phyloP scores from a whole-genome alignment of 2,329 filamentous ascomycete genomes.

The Colletotrichum somersetense region DNA sequence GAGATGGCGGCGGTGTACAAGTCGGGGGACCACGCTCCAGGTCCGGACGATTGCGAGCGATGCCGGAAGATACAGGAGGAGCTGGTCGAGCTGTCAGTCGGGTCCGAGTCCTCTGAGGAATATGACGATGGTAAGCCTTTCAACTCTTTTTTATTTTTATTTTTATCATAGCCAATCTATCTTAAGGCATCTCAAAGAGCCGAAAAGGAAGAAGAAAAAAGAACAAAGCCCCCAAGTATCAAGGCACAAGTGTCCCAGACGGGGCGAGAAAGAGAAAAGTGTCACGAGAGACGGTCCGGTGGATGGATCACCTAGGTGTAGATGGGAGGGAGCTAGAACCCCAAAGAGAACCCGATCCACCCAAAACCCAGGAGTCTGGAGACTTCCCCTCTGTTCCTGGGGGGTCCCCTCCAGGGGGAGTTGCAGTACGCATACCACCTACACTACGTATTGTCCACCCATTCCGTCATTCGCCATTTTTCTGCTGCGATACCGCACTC shows the following conservation, averaged over 20 bases:
- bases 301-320: not conserved
- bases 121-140: conserved; percentile 36
- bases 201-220: too few relatives aligned
- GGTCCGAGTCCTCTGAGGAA: conserved; percentile 30
- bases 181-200: not conserved
- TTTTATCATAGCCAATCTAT: not conserved
- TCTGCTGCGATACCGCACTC: conserved; percentile 36
- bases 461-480: conserved; percentile 42
- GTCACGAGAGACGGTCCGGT: not conserved
- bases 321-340: conserved; percentile 27
- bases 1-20: conserved; percentile 23
- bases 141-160: not conserved
- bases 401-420: conserved; percentile 27
- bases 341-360: conserved; percentile 20
- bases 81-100: conserved; percentile 26
- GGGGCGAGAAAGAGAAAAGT: not conserved
- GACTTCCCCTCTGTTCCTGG: conserved; percentile 6
- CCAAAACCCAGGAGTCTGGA: conserved; percentile 20
- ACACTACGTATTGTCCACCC: not conserved
- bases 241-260: not conserved
- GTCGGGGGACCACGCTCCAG: conserved; percentile 15
- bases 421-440: not conserved
- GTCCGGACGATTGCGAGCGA: conserved; percentile 32
- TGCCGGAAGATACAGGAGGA: conserved; percentile 40
- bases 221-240: not conserved